Base-by-base conservation (phyloP, 768 basidiomycete genomes). In the Scleroderma citrinum region DNA sequence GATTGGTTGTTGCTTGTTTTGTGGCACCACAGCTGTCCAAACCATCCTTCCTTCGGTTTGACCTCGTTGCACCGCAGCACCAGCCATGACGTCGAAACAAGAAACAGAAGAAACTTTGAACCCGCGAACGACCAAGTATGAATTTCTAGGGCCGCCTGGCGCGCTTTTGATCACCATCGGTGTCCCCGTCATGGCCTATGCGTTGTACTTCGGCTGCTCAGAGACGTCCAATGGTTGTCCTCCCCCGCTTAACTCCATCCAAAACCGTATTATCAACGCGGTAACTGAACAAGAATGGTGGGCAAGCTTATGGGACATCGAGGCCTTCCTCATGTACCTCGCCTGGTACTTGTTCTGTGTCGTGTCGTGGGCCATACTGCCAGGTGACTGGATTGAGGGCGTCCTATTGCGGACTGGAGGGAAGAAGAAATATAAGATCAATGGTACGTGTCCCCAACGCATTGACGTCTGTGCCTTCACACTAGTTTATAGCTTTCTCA, bases 301-400 rank as follows among this genome's bases (percentile, higher is more conserved):
- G 85, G 74, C 71, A 39, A 66, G 72, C 17, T 76, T 96, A 2
- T 96, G 89, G 85, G 93, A 97, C 59, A 78, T 80, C 0, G 71
- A 94, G 49, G 92, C 92, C 0, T 59, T 78, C 2, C 56, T 81
- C 19, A 76, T 86, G 14, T 98, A 97, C 69, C 63, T 87, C 36
- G 90, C 67, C 1, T 99, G 95, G 94, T 97, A 96, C 67, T 70
- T 79, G n/a, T 98, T 86, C 66, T 85, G 81, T 55, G 77, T 97
- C 42, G 68, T 80, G 2, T 76, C 88, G 3, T 97, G 94, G 93
- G 74, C 71, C 5, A 59, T 92, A 43, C 69, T 98, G 12, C 96
- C 82, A 1, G 82, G 81, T 4, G 84, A 89, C 51, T 73, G 74
- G 71, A 73, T 92, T 5, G 72, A 85, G 41, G 92, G 92, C 20